A percentile compares a stretch with the other conserved stretches of the same genome.
Evolutionary conservation across 179 eudicot species (phyloP).

Genomic region (Vitellaria paradoxa): DNA sequence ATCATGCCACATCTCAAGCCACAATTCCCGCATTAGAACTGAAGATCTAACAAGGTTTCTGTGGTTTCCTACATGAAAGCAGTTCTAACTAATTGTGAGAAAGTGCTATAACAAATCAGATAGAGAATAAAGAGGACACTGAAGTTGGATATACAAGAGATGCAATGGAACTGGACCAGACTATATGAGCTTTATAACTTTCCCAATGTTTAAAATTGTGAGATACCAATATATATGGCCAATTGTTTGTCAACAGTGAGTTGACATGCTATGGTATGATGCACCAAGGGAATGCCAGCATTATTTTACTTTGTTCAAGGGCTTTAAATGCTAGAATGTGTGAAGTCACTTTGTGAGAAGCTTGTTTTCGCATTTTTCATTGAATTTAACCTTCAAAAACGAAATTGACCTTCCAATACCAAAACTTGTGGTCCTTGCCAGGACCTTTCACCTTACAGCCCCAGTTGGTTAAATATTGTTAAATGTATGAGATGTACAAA

Average conservation of each 20-base stretch:
- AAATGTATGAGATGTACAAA: neutral
- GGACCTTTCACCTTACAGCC: no score
- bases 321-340: slow-evolving; percentile 6
- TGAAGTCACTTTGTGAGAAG: neutral
- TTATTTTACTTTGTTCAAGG: neutral
- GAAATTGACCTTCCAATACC: no score
- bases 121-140: neutral
- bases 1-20: slow-evolving; percentile 99
- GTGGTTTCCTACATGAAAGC: slow-evolving; percentile 69
- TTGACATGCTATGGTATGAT: neutral
- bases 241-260: neutral
- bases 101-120: neutral
- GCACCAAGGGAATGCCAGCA: neutral
- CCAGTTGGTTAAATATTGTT: no score
- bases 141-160: neutral
- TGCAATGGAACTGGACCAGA: neutral
- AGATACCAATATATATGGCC: no score
- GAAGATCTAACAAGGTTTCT: slow-evolving; percentile 92
- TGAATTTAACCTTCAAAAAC: no score
- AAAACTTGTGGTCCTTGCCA: no score
- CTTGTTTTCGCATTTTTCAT: neutral
- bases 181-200: neutral
- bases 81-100: neutral
- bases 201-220: slow-evolving; percentile 4
- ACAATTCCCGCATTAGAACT: slow-evolving; percentile 85